phyloP scores from a whole-genome alignment of 2,329 filamentous ascomycete genomes.

The Colletotrichum chlorophyti region DNA sequence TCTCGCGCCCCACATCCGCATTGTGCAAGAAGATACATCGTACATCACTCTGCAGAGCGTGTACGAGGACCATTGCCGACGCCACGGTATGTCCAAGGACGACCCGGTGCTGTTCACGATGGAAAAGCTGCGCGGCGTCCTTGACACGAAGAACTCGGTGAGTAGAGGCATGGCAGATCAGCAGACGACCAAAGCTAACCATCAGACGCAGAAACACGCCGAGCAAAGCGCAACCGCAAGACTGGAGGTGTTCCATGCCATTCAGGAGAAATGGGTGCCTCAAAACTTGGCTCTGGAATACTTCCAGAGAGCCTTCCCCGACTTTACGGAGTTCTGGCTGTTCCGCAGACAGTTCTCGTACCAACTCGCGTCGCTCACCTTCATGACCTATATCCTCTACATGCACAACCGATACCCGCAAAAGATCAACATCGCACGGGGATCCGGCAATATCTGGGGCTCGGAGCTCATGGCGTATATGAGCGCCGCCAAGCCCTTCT shows the following conservation, averaged over 20 bases:
- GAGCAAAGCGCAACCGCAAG: conserved; percentile 77
- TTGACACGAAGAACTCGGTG: conserved; percentile 70
- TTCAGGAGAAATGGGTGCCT: conserved; percentile 93
- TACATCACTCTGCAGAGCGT: conserved; percentile 94
- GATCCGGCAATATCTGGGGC: conserved; percentile 93
- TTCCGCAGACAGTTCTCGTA: conserved; percentile 98
- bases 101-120: conserved; percentile 95
- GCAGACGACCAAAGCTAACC: conserved; percentile 29
- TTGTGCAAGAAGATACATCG: conserved; percentile 94
- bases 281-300: conserved; percentile 83
- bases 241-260: conserved; percentile 91
- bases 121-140: conserved; percentile 84
- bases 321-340: conserved; percentile 95
- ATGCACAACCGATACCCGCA: conserved; percentile 96
- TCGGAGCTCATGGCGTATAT: conserved; percentile 93
- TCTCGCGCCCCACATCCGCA: conserved; percentile 89
- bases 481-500: conserved; percentile 82
- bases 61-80: conserved; percentile 94
- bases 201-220: conserved; percentile 60
- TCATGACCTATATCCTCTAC: conserved; percentile 98
- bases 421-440: conserved; percentile 90
- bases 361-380: conserved; percentile 91
- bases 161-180: conserved; percentile 38
- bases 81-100: conserved; percentile 88
- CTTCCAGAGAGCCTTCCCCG: conserved; percentile 86